These are phyloP conservation scores for Prunus padus DNA, from an alignment of 306 rosid species.

Conservation along the genomic window DNA sequence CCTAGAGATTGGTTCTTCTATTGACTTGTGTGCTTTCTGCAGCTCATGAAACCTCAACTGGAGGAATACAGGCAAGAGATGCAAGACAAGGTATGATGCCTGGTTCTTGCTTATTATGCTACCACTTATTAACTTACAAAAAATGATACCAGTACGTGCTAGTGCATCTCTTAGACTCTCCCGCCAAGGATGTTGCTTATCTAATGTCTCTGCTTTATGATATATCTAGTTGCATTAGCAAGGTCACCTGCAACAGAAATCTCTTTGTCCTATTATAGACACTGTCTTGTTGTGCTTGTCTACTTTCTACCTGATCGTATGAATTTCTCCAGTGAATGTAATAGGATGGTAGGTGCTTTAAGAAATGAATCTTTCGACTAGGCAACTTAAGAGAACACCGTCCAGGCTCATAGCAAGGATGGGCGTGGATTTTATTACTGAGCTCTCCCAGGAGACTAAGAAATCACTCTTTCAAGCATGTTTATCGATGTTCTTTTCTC, in stretches of 20 bases:
- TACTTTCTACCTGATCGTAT: neutral
- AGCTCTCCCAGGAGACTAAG: neutral
- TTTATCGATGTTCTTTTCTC: neutral
- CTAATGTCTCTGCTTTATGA: neutral
- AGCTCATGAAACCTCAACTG: slow-evolving; percentile 75
- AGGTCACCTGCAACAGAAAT: neutral
- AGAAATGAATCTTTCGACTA: neutral
- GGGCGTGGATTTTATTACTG: neutral
- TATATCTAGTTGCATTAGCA: neutral
- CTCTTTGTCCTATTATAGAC: neutral
- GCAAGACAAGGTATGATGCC: slow-evolving; percentile 51
- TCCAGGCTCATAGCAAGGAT: neutral
- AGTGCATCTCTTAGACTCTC: neutral
- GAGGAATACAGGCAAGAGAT: slow-evolving; percentile 56
- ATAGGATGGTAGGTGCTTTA: neutral
- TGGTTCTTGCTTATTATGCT: slow-evolving; percentile 17
- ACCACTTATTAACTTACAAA: slow-evolving; percentile 1
- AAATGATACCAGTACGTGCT: neutral
- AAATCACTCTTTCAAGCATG: neutral
- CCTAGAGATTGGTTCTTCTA: neutral
- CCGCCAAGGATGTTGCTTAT: neutral
- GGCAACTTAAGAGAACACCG: neutral
- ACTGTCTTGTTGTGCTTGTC: neutral
- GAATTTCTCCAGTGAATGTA: neutral
- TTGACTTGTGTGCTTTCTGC: slow-evolving; percentile 32